Evolutionary conservation across 352 stramenopile species (phyloP).

Genomic region (Pythium angustatum): DNA sequence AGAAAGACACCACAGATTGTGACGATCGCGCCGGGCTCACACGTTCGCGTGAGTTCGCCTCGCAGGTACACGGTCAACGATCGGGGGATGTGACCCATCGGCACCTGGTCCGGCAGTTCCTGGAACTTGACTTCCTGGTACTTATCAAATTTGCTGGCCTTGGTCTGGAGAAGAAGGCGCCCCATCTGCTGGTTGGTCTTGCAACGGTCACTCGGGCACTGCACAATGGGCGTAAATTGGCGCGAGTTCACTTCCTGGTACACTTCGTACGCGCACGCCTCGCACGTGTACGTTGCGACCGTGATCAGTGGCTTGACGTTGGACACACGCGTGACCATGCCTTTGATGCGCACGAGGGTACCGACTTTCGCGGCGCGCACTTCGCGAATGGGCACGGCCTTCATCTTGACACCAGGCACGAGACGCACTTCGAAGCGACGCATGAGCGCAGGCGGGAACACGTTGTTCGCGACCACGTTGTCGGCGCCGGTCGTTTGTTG

Average conservation of each 20-base stretch:
- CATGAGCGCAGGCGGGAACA: conserved; percentile 93
- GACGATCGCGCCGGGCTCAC: conserved; percentile 95
- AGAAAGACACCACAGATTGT: conserved; percentile 97
- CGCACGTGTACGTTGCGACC: conserved; percentile 98
- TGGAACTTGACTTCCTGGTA: conserved; percentile 99
- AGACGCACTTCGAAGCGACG: conserved; percentile 86
- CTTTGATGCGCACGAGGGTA: conserved; percentile 94
- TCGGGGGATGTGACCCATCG: conserved; percentile 98
- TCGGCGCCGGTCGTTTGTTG: conserved; percentile 40
- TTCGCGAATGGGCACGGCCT: conserved; percentile 91
- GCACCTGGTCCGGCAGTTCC: conserved; percentile 91
- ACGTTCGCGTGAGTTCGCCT: conserved; percentile 93
- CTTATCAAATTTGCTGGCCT: conserved; percentile 98
- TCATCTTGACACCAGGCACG: conserved; percentile 83
- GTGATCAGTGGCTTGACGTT: conserved; percentile 97
- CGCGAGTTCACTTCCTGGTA: conserved; percentile 95
- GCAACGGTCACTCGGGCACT: conserved; percentile 91
- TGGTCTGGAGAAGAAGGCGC: conserved; percentile 93
- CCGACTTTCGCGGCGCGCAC: conserved; percentile 95
- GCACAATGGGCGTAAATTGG: conserved; percentile 93
- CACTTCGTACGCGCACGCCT: conserved; percentile 95
- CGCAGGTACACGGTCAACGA: conserved; percentile 91
- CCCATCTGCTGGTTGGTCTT: conserved; percentile 77
- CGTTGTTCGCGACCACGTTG: conserved; percentile 39
- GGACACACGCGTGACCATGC: conserved; percentile 98